Base-by-base conservation (phyloP, 2,329 filamentous ascomycete species). In the Fusarium nurragi region DNA sequence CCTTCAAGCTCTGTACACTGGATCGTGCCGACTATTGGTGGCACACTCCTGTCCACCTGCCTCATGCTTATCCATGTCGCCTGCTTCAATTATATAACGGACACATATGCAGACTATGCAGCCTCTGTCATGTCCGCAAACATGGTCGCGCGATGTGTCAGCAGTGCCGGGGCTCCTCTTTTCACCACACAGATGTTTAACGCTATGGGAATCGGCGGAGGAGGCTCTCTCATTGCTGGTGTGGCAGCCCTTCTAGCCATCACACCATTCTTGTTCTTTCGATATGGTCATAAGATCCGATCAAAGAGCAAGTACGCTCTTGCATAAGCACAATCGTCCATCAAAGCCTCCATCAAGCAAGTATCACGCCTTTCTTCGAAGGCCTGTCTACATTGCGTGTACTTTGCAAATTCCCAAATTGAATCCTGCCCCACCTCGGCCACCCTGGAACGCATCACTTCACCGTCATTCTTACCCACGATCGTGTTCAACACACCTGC, bases 21-120 rank as follows among this genome's bases (percentile, higher is more conserved):
- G 50, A 38, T 47, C 16, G 41, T 53, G 18, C 23, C 41, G 2
- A 47, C 49, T 5, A 13, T 13, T 0, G 22, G 14, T 10, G 48
- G 39, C 5, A 45, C 39, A 4, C 9, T 45, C 11, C 18, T 37
- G 5, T 22, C 28, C 4, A 36, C 22, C 3, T 45, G 39, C 13
- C 26, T 45, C 28, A 45, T 52, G 39, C 8, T 45, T 18, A 53
- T 30, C 13, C 23, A 38, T 3, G 41, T 53, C 4, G 37, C 9
- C 2, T 53, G 50, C 23, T 30, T 28, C n/a, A 30, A 41, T 26
- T 53, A 38, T 5, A 34, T 52, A 4, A 26, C 18, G 6, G 28
- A 52, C 18, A 45, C 18, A 4, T 37, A 45, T 9, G 39, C 14
- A 4, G 39, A 28, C 11, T 36, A 45, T 7, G 22, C 28, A 5